Conservation (phyloP, 148 eudicot genomes). For the Rhododendron ovatum region DNA sequence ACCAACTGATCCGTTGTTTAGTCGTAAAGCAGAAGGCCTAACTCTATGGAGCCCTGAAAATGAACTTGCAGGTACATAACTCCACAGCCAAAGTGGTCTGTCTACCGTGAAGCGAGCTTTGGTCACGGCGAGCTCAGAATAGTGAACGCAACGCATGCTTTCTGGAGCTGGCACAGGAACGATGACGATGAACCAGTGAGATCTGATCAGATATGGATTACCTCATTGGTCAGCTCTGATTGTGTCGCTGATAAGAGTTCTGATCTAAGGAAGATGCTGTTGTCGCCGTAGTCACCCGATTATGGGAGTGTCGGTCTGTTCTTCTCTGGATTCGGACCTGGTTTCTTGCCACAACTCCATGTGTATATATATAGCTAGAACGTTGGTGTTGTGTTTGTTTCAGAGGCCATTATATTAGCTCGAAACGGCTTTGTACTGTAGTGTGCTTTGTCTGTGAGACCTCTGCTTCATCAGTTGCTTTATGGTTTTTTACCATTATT, state of each 20-base stretch:
- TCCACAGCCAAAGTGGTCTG: constrained; percentile 84
- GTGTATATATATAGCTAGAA: background rate
- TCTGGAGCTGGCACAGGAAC: constrained; percentile 94
- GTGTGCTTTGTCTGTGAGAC: background rate
- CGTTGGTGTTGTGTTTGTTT: background rate
- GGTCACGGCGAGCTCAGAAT: constrained; percentile 88
- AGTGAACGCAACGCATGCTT: constrained; percentile 60
- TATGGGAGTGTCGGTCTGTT: background rate
- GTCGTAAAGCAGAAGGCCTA: background rate
- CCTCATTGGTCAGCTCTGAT: constrained; percentile 61
- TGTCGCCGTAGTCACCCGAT: constrained; percentile 31
- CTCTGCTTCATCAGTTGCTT: background rate
- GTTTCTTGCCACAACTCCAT: background rate
- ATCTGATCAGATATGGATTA: constrained; percentile 81
- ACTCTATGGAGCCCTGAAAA: background rate
- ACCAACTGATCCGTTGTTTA: background rate
- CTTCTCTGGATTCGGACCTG: background rate
- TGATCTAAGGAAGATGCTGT: constrained; percentile 44
- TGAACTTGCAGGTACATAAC: constrained; percentile 50
- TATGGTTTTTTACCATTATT: background rate
- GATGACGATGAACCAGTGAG: constrained; percentile 82
- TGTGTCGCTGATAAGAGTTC: constrained; percentile 41
- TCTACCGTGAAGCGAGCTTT: constrained; percentile 87
- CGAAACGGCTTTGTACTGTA: background rate
- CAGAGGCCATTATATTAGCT: background rate